phyloP scores from a whole-genome alignment of 2,329 filamentous ascomycete species.

The Xylaria sp. region DNA sequence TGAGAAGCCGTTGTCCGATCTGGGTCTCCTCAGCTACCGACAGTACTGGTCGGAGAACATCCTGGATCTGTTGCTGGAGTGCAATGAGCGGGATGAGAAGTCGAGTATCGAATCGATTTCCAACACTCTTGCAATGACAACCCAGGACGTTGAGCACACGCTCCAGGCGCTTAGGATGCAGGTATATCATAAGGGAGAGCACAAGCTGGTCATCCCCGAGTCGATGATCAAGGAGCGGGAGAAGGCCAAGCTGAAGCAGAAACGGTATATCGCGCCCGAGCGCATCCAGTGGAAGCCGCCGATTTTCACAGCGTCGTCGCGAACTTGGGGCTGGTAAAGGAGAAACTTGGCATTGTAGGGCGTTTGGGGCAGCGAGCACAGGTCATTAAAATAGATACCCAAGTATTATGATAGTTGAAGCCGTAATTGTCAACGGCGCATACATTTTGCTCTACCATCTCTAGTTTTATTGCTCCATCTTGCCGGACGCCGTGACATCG shows the following conservation, averaged over 20 bases:
- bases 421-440: background rate
- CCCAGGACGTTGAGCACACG: constrained; percentile 93
- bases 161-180: constrained; percentile 94
- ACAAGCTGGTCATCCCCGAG: constrained; percentile 91
- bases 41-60: constrained; percentile 98
- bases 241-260: constrained; percentile 78
- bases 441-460: background rate
- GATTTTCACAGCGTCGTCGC: constrained; percentile 83
- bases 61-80: constrained; percentile 79
- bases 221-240: constrained; percentile 78
- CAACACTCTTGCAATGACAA: constrained; percentile 85
- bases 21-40: constrained; percentile 90
- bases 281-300: constrained; percentile 94
- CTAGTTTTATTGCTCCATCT: too few species aligned
- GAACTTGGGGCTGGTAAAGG: constrained; percentile 93
- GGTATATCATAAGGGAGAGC: constrained; percentile 92
- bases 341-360: background rate
- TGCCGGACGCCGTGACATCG: too few species aligned
- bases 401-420: background rate
- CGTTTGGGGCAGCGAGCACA: background rate
- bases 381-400: background rate
- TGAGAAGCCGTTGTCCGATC: constrained; percentile 92
- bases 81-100: constrained; percentile 67
- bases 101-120: constrained; percentile 88
- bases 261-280: constrained; percentile 74